These are phyloP conservation scores for Gossypium longicalyx DNA, from an alignment of 345 rosid species.

Conservation along the genomic window DNA sequence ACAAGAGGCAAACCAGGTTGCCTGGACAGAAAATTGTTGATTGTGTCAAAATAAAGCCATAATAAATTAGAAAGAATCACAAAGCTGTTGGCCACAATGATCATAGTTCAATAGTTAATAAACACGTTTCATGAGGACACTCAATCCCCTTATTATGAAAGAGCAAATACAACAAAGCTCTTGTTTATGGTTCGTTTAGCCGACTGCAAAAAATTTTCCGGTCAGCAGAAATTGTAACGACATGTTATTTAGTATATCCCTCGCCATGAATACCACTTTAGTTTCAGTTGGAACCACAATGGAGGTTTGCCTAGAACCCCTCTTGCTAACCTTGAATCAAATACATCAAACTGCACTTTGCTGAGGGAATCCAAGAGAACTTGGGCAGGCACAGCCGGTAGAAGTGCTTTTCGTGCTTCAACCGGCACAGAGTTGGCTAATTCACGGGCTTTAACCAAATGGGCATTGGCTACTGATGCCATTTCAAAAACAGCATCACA, in stretches of 20 bases:
- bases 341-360: conserved; percentile 40
- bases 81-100: not conserved
- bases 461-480: conserved; percentile 80
- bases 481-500: conserved; percentile 71
- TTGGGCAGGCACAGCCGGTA: conserved; percentile 76
- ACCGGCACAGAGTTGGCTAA: conserved; percentile 54
- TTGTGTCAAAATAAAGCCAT: not conserved
- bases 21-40: no score
- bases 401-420: conserved; percentile 70
- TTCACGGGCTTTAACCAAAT: conserved; percentile 77
- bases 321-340: conserved; percentile 64
- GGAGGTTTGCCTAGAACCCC: conserved; percentile 80
- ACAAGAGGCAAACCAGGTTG: no score
- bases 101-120: not conserved
- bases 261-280: conserved; percentile 42
- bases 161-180: not conserved
- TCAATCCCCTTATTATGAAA: conserved; percentile 8
- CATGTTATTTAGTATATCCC: conserved; percentile 37
- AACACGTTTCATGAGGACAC: conserved; percentile 5
- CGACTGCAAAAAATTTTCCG: not conserved
- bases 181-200: not conserved
- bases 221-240: not conserved
- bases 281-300: conserved; percentile 68
- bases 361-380: conserved; percentile 53
- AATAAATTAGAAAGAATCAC: not conserved